Evolutionary conservation across 129 eudicot species (phyloP), one percentile per base, ranked within the genome.

Genomic region (Glebionis coronaria): DNA sequence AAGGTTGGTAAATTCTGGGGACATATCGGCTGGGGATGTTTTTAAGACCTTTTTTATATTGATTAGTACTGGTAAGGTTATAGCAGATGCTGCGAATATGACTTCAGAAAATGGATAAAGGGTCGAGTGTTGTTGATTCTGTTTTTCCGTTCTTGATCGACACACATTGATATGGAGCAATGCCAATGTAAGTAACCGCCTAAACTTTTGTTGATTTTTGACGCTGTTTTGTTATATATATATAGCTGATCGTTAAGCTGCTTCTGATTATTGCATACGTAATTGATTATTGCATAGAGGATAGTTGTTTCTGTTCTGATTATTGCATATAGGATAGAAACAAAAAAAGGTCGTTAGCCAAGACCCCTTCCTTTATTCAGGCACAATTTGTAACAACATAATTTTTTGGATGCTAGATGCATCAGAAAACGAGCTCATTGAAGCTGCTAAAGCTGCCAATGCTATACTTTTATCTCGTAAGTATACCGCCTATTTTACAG

Each of bases 81-180:
- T 92, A 42, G 98, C 98, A 18, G 98, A 92, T 72, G 98, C 98
- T 12, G 98, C 96, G 0, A 92, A 96, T 73, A 92, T 92, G 98
- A 92, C 98, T 47, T 85, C 96, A 10, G 98, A n/a, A 92, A 51
- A 83, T 92, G 23, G 98, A 89, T 16, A 92, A 86, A 73, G 96
- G 98, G 15, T 85, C 96, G 9, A 78, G 84, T 2, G 96, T 95
- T 0, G 83, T 92, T 52, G 86, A 89, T 60, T 92, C 98, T 4
- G 85, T 25, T 92, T 92, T 62, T 75, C 86, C 27, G 86, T 92
- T 68, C 87, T 92, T 27, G 96, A 92, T 65, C 79, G 98, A 21
- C 80, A 78, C 63, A 85, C 98, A 16, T 78, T 72, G 7, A 83
- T 92, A 71, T 51, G 69, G 4, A 77, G 81, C 14, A 73, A 83